A percentile compares a stretch with the other conserved stretches of the same genome.
These are phyloP conservation scores for Sistotremastrum niveocremeum DNA, from an alignment of 768 basidiomycete species.

Conservation along the genomic window DNA sequence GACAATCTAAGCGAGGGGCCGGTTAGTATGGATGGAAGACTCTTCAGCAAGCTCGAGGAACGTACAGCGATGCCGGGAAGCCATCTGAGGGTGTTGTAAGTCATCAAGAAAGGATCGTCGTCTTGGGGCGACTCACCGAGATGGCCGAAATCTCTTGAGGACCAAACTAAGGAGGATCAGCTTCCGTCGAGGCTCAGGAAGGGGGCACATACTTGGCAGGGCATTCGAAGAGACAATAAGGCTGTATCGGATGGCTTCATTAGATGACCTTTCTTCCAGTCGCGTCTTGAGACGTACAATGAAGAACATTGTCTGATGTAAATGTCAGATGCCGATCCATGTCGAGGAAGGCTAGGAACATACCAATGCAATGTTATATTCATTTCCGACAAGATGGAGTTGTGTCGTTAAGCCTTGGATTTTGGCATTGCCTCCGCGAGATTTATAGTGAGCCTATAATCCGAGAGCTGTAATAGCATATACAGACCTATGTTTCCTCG, in stretches of 20 bases:
- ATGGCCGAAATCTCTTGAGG: conserved; percentile 51
- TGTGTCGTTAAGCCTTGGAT: conserved; percentile 47
- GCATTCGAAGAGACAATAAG: conserved; percentile 41
- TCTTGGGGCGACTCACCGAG: conserved; percentile 25
- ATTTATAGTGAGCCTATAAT: not conserved
- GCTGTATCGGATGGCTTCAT: conserved; percentile 28
- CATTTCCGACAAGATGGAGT: conserved; percentile 40
- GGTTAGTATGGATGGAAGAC: not conserved
- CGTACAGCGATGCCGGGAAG: conserved; percentile 50
- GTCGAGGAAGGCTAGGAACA: conserved; percentile 3
- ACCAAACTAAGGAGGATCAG: conserved; percentile 21
- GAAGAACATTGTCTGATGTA: conserved; percentile 50
- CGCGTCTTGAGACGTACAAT: conserved; percentile 29
- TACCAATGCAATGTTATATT: conserved; percentile 58
- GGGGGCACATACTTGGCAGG: conserved; percentile 45
- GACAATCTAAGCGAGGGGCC: conserved; percentile 23
- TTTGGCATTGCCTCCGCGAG: conserved; percentile 43
- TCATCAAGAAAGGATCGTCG: not conserved
- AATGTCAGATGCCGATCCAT: not conserved
- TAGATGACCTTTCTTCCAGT: not conserved
- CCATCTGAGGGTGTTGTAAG: conserved; percentile 28
- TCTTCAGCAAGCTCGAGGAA: not conserved
- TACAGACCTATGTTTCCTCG: conserved; percentile 43
- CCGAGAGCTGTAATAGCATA: not conserved
- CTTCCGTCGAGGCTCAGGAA: not conserved